Conservation (phyloP, 192 early-diverging fungal species). For the Chytriomyces confervae region DNA sequence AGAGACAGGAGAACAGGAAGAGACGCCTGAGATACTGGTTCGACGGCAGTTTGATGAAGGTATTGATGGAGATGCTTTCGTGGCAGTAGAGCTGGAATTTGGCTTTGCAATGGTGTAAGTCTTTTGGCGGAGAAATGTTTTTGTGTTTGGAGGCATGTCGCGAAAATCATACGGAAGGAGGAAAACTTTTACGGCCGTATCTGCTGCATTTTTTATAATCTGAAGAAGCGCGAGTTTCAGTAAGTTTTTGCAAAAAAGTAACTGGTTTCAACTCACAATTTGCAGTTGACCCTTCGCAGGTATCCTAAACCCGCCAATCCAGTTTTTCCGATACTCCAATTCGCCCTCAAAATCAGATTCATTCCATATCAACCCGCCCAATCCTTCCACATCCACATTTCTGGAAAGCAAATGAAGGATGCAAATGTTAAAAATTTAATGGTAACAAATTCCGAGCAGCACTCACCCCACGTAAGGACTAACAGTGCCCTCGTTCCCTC, state of each 20-base stretch:
- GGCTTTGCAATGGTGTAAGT: conserved; percentile 53
- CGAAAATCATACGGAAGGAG: conserved; percentile 79
- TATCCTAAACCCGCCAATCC: conserved; percentile 67
- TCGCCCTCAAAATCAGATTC: conserved; percentile 3
- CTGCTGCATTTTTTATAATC: conserved; percentile 79
- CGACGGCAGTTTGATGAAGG: background rate
- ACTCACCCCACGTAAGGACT: conserved; percentile 73
- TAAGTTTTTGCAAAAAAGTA: background rate
- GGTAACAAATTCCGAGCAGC: no score
- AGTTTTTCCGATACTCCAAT: conserved; percentile 27
- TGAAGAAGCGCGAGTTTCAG: conserved; percentile 20
- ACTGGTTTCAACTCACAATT: conserved; percentile 53
- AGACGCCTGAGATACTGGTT: background rate
- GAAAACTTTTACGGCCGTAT: conserved; percentile 80
- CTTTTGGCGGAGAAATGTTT: conserved; percentile 83
- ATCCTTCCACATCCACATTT: conserved; percentile 64
- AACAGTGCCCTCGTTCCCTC: conserved; percentile 12
- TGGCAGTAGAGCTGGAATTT: conserved; percentile 1
- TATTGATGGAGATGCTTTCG: conserved; percentile 6
- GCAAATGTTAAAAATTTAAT: no score
- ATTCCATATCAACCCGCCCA: conserved; percentile 28
- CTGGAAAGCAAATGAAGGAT: no score
- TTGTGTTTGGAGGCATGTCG: conserved; percentile 73
- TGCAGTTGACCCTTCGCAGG: conserved; percentile 78
- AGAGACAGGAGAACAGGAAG: background rate